Percentiles rank a stretch among this genome's conserved stretches.
These are phyloP conservation scores for Amanita inopinata DNA, from an alignment of 768 basidiomycete genomes.

Conservation along the genomic window DNA sequence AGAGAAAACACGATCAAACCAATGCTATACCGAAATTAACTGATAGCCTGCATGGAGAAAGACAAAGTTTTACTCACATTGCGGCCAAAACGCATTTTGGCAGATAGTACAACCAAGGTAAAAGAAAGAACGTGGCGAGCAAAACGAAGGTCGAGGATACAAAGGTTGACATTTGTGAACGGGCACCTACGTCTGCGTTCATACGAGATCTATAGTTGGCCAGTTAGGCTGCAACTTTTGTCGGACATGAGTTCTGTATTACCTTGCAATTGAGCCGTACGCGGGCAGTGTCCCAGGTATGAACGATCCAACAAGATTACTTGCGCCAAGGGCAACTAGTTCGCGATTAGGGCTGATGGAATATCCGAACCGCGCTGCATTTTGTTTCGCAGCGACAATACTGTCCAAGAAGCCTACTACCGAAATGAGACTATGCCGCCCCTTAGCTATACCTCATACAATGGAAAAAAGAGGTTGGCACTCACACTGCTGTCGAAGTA, in stretches of 20 bases:
- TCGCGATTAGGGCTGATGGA: slow-evolving; percentile 92
- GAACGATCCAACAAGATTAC: slow-evolving; percentile 71
- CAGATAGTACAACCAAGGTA: slow-evolving; percentile 77
- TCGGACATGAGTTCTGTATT: slow-evolving; percentile 13
- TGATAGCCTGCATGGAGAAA: neutral
- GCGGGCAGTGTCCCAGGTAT: slow-evolving; percentile 87
- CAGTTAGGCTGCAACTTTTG: neutral
- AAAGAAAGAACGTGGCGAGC: slow-evolving; percentile 80
- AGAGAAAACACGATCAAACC: slow-evolving; percentile 79
- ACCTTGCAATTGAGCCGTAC: slow-evolving; percentile 90
- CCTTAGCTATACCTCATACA: neutral
- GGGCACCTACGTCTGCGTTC: slow-evolving; percentile 81
- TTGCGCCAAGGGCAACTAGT: slow-evolving; percentile 83
- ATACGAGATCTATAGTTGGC: slow-evolving; percentile 55
- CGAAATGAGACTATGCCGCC: slow-evolving; percentile 48
- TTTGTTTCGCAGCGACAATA: slow-evolving; percentile 93
- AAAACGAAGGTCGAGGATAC: slow-evolving; percentile 68
- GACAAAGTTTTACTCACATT: slow-evolving; percentile 44
- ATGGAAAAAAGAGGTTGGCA: neutral
- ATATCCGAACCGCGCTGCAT: slow-evolving; percentile 74
- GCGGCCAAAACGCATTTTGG: slow-evolving; percentile 88
- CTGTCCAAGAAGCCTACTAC: slow-evolving; percentile 90
- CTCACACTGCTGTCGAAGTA: slow-evolving; percentile 75
- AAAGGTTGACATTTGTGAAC: slow-evolving; percentile 84
- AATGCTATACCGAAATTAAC: slow-evolving; percentile 39